Evolutionary conservation across 106 monocot genomes (phyloP).

Genomic region (Vanilla planifolia): DNA sequence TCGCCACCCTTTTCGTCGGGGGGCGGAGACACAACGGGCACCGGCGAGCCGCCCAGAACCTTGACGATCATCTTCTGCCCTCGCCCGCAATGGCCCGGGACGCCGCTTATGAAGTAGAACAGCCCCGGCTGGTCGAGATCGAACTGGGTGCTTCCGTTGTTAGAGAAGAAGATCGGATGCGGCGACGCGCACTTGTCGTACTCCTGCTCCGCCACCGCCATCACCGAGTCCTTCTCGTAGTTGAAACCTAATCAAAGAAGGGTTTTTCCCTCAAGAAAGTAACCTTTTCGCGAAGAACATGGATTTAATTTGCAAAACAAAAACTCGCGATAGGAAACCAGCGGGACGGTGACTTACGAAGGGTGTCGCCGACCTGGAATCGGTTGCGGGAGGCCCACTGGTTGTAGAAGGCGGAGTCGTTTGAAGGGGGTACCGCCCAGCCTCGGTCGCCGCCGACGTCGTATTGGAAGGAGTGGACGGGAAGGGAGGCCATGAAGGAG

Average conservation of each 20-base stretch:
- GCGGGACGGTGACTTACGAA: constrained; percentile 38
- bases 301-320: no score
- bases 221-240: constrained; percentile 83
- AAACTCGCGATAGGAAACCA: no score
- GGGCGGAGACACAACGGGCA: neutral
- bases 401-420: constrained; percentile 47
- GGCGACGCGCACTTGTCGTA: constrained; percentile 60
- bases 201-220: constrained; percentile 67
- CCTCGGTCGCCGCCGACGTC: constrained; percentile 61
- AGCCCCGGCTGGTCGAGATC: constrained; percentile 32
- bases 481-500: neutral
- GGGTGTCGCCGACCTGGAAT: constrained; percentile 56
- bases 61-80: constrained; percentile 83
- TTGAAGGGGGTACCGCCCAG: constrained; percentile 60
- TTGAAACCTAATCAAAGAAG: constrained; percentile 31
- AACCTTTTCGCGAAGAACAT: no score
- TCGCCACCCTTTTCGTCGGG: no score
- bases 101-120: constrained; percentile 94
- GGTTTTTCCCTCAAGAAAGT: no score
- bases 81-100: constrained; percentile 54
- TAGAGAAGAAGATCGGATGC: constrained; percentile 73
- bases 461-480: constrained; percentile 25
- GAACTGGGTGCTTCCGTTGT: constrained; percentile 53
- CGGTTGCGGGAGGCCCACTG: constrained; percentile 77
- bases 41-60: constrained; percentile 39